phyloP scores from a whole-genome alignment of 2,329 filamentous ascomycete species.

The Aspergillus caelatus region DNA sequence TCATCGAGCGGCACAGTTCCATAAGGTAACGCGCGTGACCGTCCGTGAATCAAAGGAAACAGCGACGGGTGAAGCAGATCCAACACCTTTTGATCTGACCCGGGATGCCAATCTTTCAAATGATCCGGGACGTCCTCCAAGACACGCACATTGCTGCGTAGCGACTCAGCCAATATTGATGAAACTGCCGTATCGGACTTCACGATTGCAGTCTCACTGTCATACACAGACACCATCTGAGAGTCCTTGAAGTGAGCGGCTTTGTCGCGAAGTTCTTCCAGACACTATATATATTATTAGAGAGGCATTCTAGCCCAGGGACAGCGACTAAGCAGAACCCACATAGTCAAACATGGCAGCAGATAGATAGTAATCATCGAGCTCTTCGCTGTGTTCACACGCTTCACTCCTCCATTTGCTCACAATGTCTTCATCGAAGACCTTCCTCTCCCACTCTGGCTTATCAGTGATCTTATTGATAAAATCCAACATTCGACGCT shows the following conservation, averaged over 20 bases:
- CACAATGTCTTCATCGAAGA: conserved; percentile 38
- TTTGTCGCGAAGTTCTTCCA: conserved; percentile 5
- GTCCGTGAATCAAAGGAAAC: conserved; percentile 37
- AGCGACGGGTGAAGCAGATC: conserved; percentile 67
- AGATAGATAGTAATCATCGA: background rate
- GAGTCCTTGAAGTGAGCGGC: background rate
- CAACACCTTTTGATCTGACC: conserved; percentile 59
- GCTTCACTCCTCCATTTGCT: conserved; percentile 38
- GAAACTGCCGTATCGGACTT: conserved; percentile 48
- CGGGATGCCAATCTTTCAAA: conserved; percentile 65
- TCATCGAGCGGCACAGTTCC: conserved; percentile 23
- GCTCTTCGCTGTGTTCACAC: background rate
- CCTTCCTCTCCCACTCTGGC: conserved; percentile 44
- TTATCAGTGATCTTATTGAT: conserved; percentile 43
- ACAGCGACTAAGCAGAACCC: background rate
- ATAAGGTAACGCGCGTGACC: conserved; percentile 26
- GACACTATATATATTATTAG: background rate
- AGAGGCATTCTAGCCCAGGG: background rate
- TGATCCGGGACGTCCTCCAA: conserved; percentile 54
- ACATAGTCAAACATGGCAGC: conserved; percentile 3
- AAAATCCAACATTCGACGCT: conserved; percentile 8
- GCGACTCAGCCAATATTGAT: conserved; percentile 39
- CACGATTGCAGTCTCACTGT: conserved; percentile 2
- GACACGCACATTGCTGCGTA: conserved; percentile 50
- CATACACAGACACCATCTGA: conserved; percentile 2